Conservation (phyloP, 2,329 filamentous ascomycete genomes). For the Colletotrichum cordylinicola region DNA sequence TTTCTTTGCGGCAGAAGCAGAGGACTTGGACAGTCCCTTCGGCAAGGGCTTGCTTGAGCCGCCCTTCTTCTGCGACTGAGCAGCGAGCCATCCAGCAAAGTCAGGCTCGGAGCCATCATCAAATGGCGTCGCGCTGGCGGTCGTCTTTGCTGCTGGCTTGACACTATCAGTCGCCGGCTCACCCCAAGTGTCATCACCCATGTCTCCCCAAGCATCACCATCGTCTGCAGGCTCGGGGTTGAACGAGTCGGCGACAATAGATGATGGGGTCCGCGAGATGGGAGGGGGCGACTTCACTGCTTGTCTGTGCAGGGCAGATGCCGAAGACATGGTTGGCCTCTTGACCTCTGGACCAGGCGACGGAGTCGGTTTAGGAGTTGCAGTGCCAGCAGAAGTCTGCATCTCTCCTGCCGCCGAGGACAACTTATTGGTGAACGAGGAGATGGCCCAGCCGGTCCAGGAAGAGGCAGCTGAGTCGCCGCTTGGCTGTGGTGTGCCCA, state of each 20-base stretch:
- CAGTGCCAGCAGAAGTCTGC: slow-evolving; percentile 58
- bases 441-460: slow-evolving; percentile 98
- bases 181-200: slow-evolving; percentile 56
- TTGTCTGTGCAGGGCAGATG: slow-evolving; percentile 66
- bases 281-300: slow-evolving; percentile 56
- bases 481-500: slow-evolving; percentile 75
- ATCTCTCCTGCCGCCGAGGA: slow-evolving; percentile 88
- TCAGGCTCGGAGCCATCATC: slow-evolving; percentile 91
- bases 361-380: slow-evolving; percentile 45
- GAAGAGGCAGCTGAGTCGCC: slow-evolving; percentile 61
- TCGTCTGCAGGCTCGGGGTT: slow-evolving; percentile 65
- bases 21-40: slow-evolving; percentile 78
- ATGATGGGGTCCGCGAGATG: slow-evolving; percentile 54
- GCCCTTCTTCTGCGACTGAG: slow-evolving; percentile 79
- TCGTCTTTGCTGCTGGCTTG: slow-evolving; percentile 28
- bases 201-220: slow-evolving; percentile 78
- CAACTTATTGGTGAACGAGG: slow-evolving; percentile 95
- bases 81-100: slow-evolving; percentile 93
- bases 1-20: slow-evolving; percentile 43
- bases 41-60: slow-evolving; percentile 69
- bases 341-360: slow-evolving; percentile 44
- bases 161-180: slow-evolving; percentile 34
- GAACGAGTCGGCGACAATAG: slow-evolving; percentile 54
- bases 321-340: slow-evolving; percentile 52
- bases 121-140: slow-evolving; percentile 57